Conservation (phyloP, 2,329 filamentous ascomycete genomes). For the Sporothrix schenckii region DNA sequence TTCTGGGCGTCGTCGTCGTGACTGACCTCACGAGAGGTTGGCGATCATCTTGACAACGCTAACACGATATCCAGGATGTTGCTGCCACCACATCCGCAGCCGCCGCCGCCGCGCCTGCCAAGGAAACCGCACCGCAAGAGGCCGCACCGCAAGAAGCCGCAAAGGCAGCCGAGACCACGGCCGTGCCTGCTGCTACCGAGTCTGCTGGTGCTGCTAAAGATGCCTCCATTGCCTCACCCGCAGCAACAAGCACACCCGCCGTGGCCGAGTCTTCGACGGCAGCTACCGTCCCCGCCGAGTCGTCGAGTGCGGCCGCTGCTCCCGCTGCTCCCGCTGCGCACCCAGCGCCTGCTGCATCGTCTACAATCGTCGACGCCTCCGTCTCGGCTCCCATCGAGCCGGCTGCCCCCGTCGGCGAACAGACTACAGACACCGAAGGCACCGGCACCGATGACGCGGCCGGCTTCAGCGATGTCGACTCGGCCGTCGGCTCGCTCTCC, state of each 20-base stretch:
- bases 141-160: background rate
- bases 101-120: constrained; percentile 26
- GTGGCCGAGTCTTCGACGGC: background rate
- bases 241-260: background rate
- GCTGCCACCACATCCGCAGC: constrained; percentile 10
- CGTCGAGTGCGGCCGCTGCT: background rate
- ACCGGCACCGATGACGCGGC: background rate
- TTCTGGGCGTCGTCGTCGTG: background rate
- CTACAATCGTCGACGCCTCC: background rate
- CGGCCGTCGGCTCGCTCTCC: constrained; percentile 28
- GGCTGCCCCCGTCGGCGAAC: background rate
- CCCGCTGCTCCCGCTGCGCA: background rate
- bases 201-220: background rate
- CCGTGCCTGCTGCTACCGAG: background rate
- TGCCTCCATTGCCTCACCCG: background rate
- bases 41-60: background rate
- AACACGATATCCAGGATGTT: background rate
- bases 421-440: constrained; percentile 3
- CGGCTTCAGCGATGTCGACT: constrained; percentile 30
- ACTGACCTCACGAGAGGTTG: background rate
- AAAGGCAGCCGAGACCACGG: background rate
- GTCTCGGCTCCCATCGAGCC: constrained; percentile 8
- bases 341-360: background rate
- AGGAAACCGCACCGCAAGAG: background rate
- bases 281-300: background rate